These are phyloP conservation scores for Spathaspora boniae DNA, from an alignment of 805 yeast genomes.

Conservation along the genomic window DNA sequence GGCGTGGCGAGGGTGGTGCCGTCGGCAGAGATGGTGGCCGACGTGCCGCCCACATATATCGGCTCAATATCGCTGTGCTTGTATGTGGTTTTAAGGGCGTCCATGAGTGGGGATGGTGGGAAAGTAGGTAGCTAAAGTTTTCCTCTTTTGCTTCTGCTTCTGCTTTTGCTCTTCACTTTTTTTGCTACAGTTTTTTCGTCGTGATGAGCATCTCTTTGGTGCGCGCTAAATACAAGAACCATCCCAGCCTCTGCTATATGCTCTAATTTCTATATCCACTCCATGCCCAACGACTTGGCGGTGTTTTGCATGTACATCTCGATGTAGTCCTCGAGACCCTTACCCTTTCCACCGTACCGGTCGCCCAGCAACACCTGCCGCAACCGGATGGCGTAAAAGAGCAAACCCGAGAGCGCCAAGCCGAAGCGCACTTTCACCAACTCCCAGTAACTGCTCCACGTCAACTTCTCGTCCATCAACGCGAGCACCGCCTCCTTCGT, in stretches of 20 bases:
- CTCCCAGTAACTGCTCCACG: conserved; percentile 11
- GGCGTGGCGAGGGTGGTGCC: conserved; percentile 74
- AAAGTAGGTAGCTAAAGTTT: neutral
- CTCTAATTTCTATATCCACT: conserved; percentile 13
- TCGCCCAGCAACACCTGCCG: conserved; percentile 33
- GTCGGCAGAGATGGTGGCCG: conserved; percentile 69
- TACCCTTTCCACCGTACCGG: conserved; percentile 26
- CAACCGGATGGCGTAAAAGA: conserved; percentile 29
- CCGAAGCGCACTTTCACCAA: conserved; percentile 19
- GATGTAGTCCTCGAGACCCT: conserved; percentile 44
- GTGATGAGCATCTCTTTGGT: neutral
- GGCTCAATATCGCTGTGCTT: conserved; percentile 61
- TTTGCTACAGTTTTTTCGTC: neutral
- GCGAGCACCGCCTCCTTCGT: conserved; percentile 51
- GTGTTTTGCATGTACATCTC: conserved; percentile 42
- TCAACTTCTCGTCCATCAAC: conserved; percentile 12
- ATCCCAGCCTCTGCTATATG: neutral
- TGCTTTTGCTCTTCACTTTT: conserved; percentile 7
- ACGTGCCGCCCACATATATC: conserved; percentile 80
- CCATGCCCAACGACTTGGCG: conserved; percentile 43
- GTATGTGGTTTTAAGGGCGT: conserved; percentile 37
- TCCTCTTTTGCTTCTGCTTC: neutral
- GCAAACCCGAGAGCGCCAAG: conserved; percentile 26
- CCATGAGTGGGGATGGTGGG: conserved; percentile 12
- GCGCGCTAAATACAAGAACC: neutral